Evolutionary conservation across 2,329 filamentous ascomycete genomes (phyloP).

Genomic region (Orbilia oligospora): DNA sequence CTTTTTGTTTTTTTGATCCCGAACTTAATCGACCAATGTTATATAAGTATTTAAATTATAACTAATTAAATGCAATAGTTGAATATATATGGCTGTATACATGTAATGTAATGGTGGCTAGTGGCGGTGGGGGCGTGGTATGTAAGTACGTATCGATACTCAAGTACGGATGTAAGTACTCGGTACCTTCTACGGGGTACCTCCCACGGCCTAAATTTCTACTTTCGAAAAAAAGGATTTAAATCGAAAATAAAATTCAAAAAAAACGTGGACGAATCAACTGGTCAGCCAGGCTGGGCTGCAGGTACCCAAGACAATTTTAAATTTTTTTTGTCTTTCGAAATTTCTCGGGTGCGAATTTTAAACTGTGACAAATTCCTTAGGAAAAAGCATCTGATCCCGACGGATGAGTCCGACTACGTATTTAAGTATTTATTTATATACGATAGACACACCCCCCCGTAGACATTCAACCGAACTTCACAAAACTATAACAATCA

Average conservation of each 20-base stretch:
- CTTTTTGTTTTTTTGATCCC: not conserved
- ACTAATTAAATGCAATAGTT: too few relatives aligned
- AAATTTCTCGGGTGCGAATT: not conserved
- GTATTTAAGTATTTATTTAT: too few relatives aligned
- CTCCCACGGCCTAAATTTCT: slow-evolving; percentile 5
- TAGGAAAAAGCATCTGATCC: slow-evolving; percentile 20
- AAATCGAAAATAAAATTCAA: not conserved
- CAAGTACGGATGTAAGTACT: not conserved
- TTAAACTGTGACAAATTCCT: not conserved
- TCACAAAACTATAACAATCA: too few relatives aligned
- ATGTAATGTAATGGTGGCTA: too few relatives aligned
- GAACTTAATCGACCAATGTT: too few relatives aligned
- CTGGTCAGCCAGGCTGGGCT: not conserved
- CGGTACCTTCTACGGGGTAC: too few relatives aligned
- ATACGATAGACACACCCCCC: not conserved
- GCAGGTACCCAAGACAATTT: slow-evolving; percentile 19
- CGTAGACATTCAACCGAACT: not conserved
- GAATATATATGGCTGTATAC: too few relatives aligned
- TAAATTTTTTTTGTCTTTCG: not conserved
- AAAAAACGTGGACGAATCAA: slow-evolving; percentile 20
- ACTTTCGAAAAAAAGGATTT: not conserved
- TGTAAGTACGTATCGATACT: too few relatives aligned
- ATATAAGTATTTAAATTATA: too few relatives aligned
- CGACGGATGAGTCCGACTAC: not conserved
- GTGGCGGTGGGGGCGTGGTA: too few relatives aligned